Base-by-base conservation (phyloP, 2,329 filamentous ascomycete species). In the Paraphaeosphaeria minitans region DNA sequence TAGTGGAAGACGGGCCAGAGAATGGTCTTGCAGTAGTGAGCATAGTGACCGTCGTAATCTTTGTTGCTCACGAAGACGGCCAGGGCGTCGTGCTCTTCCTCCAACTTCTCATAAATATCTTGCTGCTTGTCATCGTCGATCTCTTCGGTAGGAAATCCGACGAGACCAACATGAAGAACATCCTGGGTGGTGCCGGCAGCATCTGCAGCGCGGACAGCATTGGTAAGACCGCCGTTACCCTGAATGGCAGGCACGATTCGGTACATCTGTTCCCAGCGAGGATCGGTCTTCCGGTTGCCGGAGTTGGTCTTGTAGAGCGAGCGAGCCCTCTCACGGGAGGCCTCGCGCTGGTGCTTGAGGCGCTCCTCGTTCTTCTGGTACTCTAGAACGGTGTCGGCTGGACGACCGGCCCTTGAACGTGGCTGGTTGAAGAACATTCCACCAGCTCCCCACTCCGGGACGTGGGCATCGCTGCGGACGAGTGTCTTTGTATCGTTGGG, bases 1-100 rank as follows among this genome's bases (percentile, higher is more conserved):
- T 98, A 98, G 78, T 98, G 93, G 77, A 98, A 96, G 60, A 97
- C 93, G 1, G 94, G 94, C 94, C 94, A 98, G 7, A 98, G 83
- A 56, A 98, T 97, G 72, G 94, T 92, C 81, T 98, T 98, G 87
- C 93, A 97, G 75, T 95, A 98, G 78, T 97, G 93, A 13, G 89
- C 87, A 73, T 98, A 98, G 78, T 97, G 93, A 1, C 93, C 93
- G 70, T 97, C 90, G 73, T 97, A 93, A 77, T 98, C 93, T 73
- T 90, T 92, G 79, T 98, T 94, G 60, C 87, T 90, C 76, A 91
- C 90, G 75, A 90, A 96, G 35, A 97, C 93, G 2, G 90, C 87
- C 65, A 96, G 78, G 69, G 92, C 93, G 66, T 95, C 87, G 74
- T 91, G 89, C 72, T 97, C 91, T 27, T 89, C 90, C 50, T 91